Evolutionary conservation across 2,329 filamentous ascomycete genomes (phyloP).

Genomic region (Diaporthe humulicola): DNA sequence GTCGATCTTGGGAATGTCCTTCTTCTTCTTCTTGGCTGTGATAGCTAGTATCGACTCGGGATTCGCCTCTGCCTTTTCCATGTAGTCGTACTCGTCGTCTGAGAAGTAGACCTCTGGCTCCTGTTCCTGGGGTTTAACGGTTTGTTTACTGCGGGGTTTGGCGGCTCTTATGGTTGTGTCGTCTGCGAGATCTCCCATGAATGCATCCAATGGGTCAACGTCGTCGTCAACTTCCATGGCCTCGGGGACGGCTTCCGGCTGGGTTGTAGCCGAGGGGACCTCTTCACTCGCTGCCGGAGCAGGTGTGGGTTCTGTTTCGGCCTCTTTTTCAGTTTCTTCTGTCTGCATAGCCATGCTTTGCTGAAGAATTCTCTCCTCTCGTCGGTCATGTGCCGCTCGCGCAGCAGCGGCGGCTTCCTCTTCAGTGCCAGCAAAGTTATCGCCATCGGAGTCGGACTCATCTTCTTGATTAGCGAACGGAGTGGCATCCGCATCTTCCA

Average conservation of each 20-base stretch:
- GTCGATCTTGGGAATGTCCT: conserved; percentile 90
- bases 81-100: conserved; percentile 79
- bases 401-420: conserved; percentile 90
- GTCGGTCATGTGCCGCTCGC: conserved; percentile 86
- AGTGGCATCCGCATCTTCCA: conserved; percentile 72
- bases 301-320: conserved; percentile 36
- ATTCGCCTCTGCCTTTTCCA: conserved; percentile 61
- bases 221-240: conserved; percentile 77
- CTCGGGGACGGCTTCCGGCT: conserved; percentile 46
- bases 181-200: conserved; percentile 81
- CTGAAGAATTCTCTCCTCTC: conserved; percentile 75
- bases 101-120: conserved; percentile 90
- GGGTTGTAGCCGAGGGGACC: conserved; percentile 40
- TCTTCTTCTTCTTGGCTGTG: conserved; percentile 84
- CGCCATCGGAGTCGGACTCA: conserved; percentile 77
- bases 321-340: conserved; percentile 49
- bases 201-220: conserved; percentile 94
- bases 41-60: conserved; percentile 65
- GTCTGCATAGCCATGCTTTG: conserved; percentile 63
- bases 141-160: conserved; percentile 50
- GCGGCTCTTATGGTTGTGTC: conserved; percentile 54
- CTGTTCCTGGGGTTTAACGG: conserved; percentile 65
- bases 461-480: conserved; percentile 72
- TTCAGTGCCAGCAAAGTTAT: conserved; percentile 84
- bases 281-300: conserved; percentile 42